Conservation (phyloP, 169 alveolate genomes). For the Plasmodium adleri region DNA sequence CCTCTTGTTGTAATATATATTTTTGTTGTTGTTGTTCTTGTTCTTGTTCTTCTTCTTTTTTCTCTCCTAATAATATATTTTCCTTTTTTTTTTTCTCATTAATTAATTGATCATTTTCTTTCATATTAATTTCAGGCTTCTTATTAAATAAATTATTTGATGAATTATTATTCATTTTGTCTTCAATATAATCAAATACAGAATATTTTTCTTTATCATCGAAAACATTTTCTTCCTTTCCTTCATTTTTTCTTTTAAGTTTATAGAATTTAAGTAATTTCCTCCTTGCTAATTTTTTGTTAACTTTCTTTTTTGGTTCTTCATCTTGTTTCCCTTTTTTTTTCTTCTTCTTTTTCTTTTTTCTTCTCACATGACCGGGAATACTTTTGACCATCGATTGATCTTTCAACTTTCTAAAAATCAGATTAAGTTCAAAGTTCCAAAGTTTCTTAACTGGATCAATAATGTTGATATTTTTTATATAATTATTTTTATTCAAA, state of each 20-base stretch:
- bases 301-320: slow-evolving; percentile 55
- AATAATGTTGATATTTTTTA: neutral
- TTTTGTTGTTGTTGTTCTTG: neutral
- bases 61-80: neutral
- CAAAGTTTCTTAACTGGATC: slow-evolving; percentile 6
- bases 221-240: slow-evolving; percentile 55
- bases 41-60: neutral
- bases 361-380: slow-evolving; percentile 64
- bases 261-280: slow-evolving; percentile 59
- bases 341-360: slow-evolving; percentile 65
- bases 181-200: slow-evolving; percentile 65
- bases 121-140: neutral
- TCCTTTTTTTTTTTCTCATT: neutral
- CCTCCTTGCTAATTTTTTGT: slow-evolving; percentile 72
- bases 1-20: neutral
- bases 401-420: slow-evolving; percentile 73
- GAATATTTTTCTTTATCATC: slow-evolving; percentile 32
- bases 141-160: neutral
- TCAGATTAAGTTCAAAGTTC: slow-evolving; percentile 53
- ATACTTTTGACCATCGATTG: slow-evolving; percentile 77
- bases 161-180: neutral
- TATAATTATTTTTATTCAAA: slow-evolving; percentile 19
- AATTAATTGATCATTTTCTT: neutral
- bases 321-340: slow-evolving; percentile 11
- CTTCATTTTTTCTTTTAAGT: slow-evolving; percentile 73